phyloP scores from a whole-genome alignment of 2,329 filamentous ascomycete genomes.

The Nothomitra cinnamomea region DNA sequence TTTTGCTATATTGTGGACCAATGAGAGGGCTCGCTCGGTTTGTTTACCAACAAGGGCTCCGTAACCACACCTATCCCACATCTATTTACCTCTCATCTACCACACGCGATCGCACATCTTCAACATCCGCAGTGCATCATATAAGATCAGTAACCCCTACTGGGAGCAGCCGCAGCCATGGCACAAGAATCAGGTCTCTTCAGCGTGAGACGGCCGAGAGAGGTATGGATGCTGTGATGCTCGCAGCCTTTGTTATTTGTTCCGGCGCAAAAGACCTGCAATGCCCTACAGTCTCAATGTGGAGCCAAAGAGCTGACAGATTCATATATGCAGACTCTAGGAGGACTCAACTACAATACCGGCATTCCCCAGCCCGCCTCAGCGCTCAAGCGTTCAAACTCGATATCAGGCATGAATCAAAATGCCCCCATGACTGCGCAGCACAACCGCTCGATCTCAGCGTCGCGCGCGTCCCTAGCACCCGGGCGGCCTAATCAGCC shows the following conservation, averaged over 20 bases:
- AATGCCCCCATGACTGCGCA: constrained; percentile 47
- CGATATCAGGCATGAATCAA: constrained; percentile 45
- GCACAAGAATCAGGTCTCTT: constrained; percentile 77
- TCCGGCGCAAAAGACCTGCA: not conserved
- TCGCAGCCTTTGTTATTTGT: not conserved
- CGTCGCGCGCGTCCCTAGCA: constrained; percentile 71
- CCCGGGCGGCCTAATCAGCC: constrained; percentile 71
- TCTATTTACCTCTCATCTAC: not conserved
- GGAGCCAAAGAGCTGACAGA: not conserved
- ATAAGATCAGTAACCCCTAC: not conserved
- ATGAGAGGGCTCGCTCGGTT: not conserved
- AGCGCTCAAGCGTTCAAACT: constrained; percentile 83
- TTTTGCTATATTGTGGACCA: too few species aligned
- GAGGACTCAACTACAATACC: constrained; percentile 65
- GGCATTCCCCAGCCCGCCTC: constrained; percentile 81
- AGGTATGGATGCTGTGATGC: constrained; percentile 40
- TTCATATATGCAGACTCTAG: constrained; percentile 50
- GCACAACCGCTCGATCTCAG: constrained; percentile 69
- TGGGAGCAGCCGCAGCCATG: constrained; percentile 36
- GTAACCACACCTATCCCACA: not conserved
- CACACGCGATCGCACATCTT: not conserved
- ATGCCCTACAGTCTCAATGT: not conserved
- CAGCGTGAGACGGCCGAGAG: constrained; percentile 80
- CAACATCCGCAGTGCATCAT: not conserved
- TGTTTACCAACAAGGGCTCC: constrained; percentile 6